Conservation (phyloP, 1,139 yeast species). For the Insectozyma bohioensis region DNA sequence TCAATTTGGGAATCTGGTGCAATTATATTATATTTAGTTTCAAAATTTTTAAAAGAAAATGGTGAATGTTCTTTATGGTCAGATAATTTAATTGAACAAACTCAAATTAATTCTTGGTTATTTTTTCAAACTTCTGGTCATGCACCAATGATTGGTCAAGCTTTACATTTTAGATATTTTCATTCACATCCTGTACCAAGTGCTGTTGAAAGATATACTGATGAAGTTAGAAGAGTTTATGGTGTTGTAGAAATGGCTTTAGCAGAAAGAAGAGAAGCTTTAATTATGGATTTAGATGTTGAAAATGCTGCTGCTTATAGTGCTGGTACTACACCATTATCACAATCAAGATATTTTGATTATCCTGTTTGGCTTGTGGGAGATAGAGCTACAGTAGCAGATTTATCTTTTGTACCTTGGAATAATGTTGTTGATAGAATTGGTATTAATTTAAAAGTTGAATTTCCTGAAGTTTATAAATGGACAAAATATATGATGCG, state of each 20-base stretch:
- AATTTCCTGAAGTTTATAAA: slow-evolving; percentile 93
- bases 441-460: slow-evolving; percentile 82
- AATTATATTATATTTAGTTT: slow-evolving; percentile 72
- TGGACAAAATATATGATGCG: slow-evolving; percentile 95
- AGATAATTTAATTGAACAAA: slow-evolving; percentile 74
- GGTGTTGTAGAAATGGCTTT: slow-evolving; percentile 95
- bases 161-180: slow-evolving; percentile 88
- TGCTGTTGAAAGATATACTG: slow-evolving; percentile 89
- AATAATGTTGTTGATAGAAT: slow-evolving; percentile 92
- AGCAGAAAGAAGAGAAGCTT: slow-evolving; percentile 88
- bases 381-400: slow-evolving; percentile 87
- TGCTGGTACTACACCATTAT: slow-evolving; percentile 84
- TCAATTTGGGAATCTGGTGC: slow-evolving; percentile 96
- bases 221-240: slow-evolving; percentile 90
- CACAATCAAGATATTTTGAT: slow-evolving; percentile 84
- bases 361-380: slow-evolving; percentile 97
- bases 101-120: slow-evolving; percentile 87
- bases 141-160: slow-evolving; percentile 98
- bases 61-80: slow-evolving; percentile 83
- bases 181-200: slow-evolving; percentile 85
- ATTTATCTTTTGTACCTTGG: slow-evolving; percentile 93
- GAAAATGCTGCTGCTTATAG: slow-evolving; percentile 89
- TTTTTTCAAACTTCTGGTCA: slow-evolving; percentile 96
- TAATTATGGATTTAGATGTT: slow-evolving; percentile 85
- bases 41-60: slow-evolving; percentile 64